These are phyloP conservation scores for Teratosphaeria zuluensis DNA, from an alignment of 2,329 filamentous ascomycete species.

Conservation along the genomic window DNA sequence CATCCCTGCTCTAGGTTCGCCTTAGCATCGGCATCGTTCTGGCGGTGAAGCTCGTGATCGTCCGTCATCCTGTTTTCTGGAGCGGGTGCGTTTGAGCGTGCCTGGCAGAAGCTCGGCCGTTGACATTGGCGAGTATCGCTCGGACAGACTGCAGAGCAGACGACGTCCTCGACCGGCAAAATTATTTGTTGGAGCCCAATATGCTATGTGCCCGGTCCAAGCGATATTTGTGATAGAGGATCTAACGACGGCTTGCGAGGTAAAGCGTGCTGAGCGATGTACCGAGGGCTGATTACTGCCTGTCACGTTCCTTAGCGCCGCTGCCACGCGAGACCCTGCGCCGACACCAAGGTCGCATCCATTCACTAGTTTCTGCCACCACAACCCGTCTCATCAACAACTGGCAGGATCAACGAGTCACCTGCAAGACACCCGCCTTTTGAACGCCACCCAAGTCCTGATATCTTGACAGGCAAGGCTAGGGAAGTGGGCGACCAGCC, in stretches of 20 bases:
- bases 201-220: too few species aligned
- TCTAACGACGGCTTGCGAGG: not conserved
- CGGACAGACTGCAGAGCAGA: not conserved
- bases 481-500: not conserved
- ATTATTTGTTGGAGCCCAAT: too few species aligned
- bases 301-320: not conserved
- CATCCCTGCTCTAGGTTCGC: not conserved
- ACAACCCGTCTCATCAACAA: not conserved
- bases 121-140: not conserved
- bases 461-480: not conserved
- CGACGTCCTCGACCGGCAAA: not conserved
- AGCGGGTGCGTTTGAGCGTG: not conserved
- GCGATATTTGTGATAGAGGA: too few species aligned
- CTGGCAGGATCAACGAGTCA: not conserved
- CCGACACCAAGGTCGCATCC: not conserved
- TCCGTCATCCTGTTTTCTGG: not conserved
- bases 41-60: slow-evolving; percentile 11
- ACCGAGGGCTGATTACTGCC: not conserved
- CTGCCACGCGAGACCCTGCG: not conserved
- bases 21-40: slow-evolving; percentile 3
- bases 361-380: not conserved
- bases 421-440: not conserved
- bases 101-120: not conserved
- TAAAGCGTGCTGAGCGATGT: not conserved
- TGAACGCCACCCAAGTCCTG: not conserved